phyloP scores from a whole-genome alignment of 345 rosid genomes.

The Pugionium cornutum region DNA sequence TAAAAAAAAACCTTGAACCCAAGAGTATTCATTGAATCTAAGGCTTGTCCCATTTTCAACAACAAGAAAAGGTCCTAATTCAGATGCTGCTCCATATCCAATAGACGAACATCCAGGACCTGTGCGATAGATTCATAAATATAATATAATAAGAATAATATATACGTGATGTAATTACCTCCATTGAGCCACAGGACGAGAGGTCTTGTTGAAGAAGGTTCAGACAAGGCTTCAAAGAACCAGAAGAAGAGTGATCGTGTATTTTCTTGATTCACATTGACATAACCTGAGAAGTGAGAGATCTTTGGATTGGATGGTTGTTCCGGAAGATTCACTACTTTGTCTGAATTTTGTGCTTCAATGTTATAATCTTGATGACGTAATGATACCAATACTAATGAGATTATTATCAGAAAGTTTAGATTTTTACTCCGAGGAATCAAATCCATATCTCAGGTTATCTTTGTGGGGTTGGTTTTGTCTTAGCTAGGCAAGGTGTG shows the following conservation, averaged over 20 bases:
- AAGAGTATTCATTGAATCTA: slow-evolving; percentile 50
- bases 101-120: slow-evolving; percentile 75
- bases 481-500: not conserved
- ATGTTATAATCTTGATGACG: slow-evolving; percentile 23
- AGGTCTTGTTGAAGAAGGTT: slow-evolving; percentile 50
- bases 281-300: slow-evolving; percentile 67
- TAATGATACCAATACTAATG: slow-evolving; percentile 23
- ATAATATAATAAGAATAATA: not conserved
- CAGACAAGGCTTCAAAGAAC: slow-evolving; percentile 67
- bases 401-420: slow-evolving; percentile 15
- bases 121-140: slow-evolving; percentile 18
- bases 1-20: slow-evolving; percentile 53
- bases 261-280: slow-evolving; percentile 52
- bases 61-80: slow-evolving; percentile 61
- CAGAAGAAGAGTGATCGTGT: slow-evolving; percentile 71
- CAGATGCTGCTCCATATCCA: slow-evolving; percentile 67
- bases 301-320: slow-evolving; percentile 51
- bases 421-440: slow-evolving; percentile 4
- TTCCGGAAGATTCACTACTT: slow-evolving; percentile 52
- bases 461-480: slow-evolving; percentile 15
- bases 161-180: slow-evolving; percentile 39
- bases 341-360: slow-evolving; percentile 45
- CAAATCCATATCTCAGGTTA: slow-evolving; percentile 18
- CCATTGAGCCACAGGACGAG: slow-evolving; percentile 75
- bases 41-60: slow-evolving; percentile 50